Conservation (phyloP, 2,329 filamentous ascomycete species). For the Rugonectria rugulosa region DNA sequence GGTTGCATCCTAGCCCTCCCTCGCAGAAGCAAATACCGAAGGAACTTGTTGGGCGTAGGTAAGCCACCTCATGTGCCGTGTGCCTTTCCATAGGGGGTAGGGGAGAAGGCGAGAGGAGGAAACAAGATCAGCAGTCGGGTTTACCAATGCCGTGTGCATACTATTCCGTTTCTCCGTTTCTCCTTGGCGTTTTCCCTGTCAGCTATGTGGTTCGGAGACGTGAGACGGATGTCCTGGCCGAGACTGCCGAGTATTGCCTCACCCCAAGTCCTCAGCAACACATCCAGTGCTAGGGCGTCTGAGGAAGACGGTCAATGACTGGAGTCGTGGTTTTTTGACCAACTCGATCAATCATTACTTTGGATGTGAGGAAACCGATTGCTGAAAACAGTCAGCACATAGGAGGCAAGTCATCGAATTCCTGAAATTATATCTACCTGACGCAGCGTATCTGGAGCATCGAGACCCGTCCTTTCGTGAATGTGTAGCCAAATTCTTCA, state of each 20-base stretch:
- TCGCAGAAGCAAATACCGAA: constrained; percentile 8
- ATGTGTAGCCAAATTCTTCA: constrained; percentile 5
- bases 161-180: constrained; percentile 5
- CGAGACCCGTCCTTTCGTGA: too few relatives aligned
- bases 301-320: too few relatives aligned
- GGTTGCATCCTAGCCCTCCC: constrained; percentile 9
- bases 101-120: background rate
- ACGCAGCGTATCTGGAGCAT: too few relatives aligned
- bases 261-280: too few relatives aligned
- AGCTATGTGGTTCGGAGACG: background rate
- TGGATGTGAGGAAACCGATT: too few relatives aligned
- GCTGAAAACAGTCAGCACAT: too few relatives aligned
- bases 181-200: constrained; percentile 8
- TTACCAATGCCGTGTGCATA: constrained; percentile 6
- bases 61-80: constrained; percentile 8
- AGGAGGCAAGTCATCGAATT: too few relatives aligned
- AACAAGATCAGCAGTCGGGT: background rate
- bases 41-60: constrained; percentile 8
- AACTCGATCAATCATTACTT: too few relatives aligned
- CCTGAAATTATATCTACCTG: too few relatives aligned
- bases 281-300: too few relatives aligned
- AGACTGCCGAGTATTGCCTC: constrained; percentile 5
- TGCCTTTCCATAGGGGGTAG: background rate
- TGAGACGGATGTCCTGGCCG: background rate
- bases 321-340: too few relatives aligned